Evolutionary conservation across 2,329 filamentous ascomycete species (phyloP), one percentile per base, ranked within the genome.

Genomic region (Cladosporium colombiae): DNA sequence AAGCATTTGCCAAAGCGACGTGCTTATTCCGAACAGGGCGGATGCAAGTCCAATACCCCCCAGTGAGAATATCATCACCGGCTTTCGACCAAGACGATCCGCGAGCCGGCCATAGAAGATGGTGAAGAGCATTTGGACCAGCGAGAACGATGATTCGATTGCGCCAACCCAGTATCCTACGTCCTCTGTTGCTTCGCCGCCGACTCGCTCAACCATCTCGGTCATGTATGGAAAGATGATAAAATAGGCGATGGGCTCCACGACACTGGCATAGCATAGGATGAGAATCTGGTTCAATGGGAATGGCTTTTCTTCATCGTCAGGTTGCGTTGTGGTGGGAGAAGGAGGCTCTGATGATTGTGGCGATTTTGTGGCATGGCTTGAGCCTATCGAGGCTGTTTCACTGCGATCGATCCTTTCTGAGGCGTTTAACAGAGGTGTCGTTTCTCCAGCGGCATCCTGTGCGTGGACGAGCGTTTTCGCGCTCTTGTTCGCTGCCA

Each of bases 211-310:
- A 44, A 91, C 87, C 91, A 94, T 94, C 73, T 89, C 82, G 72
- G 88, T 91, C 77, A 95, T 85, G 78, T 91, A 94, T 0, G 91
- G 90, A 72, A 94, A 91, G 75, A 94, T 92, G 74, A 84, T 87
- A 80, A 93, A 94, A 80, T 92, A 94, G n/a, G 90, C 89, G 49
- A 93, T 84, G 0, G 91, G 91, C 73, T 94, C 91, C 53, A 91
- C 81, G 29, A 91, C 74, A 6, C 91, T 86, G 1, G 88, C 88
- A 74, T 88, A 91, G 80, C 91, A 94, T 14, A 95, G 85, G 13
- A 91, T 77, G 35, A 89, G 76, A 62, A 95, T 87, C 75, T 94
- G 91, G n/a, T 75, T 62, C 68, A 79, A 81, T n/a, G 87, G 85
- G 16, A 91, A 74, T 1, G 85, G 83, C 65, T 80, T 83, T 70